Evolutionary conservation across 176 grass and related monocot species (phyloP), one percentile per base, ranked within the genome.

Genomic region (Triticum urartu): DNA sequence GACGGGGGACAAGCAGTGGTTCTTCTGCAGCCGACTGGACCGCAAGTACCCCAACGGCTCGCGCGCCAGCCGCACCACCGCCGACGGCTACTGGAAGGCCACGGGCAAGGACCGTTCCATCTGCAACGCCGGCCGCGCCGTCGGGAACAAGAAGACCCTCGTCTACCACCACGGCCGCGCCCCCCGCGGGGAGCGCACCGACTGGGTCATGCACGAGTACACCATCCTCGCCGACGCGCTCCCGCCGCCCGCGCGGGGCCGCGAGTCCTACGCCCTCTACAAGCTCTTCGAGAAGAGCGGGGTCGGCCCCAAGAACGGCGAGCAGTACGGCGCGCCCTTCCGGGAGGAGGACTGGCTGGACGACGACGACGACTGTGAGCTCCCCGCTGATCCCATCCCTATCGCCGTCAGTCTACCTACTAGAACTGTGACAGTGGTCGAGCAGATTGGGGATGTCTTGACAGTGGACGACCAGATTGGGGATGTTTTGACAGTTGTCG

Each of bases 251-350:
- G 54, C 78, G 13, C 73, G 45, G 64, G 77, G 30, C 38, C 84
- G 68, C 69, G 89, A 98, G 86, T 72, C 80, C 58, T 98, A 76
- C 86, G 96, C 93, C 32, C 93, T 98, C 34, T 98, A 98, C 81
- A 98, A 98, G 86, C 54, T 98, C 42, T 98, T 98, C 87, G 91
- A 91, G 84, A 98, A 98, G 91, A 95, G 96, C 36, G 96, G 96
- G 12, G 78, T 43, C 14, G 96, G 96, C 42, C 96, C 96, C 17
- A 95, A 98, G 84, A 95, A 98, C 70, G 96, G 96, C 60, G 96
- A 98, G 80, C 93, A 98, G 84, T 98, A 98, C 86, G 96, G 96
- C 60, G 96, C 96, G 15, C 91, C 88, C 35, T 98, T 95, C 72
- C 82, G 82, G 36, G 96, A 98, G 86, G 96, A 98, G 89, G 93